These are phyloP conservation scores for Ceratobasidium theobromae DNA, from an alignment of 1,284 basidiomycete genomes.

Conservation along the genomic window DNA sequence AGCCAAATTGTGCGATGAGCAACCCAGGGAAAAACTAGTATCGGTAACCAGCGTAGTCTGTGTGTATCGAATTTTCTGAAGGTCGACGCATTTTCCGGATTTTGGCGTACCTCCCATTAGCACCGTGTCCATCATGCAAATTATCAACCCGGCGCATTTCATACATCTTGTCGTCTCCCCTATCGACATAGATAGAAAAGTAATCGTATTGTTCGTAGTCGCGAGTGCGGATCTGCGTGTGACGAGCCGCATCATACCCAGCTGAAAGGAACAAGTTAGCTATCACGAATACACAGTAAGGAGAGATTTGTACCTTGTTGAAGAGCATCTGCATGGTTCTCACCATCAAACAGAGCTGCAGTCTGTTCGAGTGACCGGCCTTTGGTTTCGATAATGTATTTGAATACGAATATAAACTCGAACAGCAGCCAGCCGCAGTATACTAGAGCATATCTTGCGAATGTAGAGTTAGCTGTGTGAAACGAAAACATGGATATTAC, in stretches of 20 bases:
- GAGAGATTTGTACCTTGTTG: constrained; percentile 6
- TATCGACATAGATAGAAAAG: constrained; percentile 22
- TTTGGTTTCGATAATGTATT: constrained; percentile 41
- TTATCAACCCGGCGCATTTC: constrained; percentile 32
- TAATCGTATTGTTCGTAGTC: constrained; percentile 27
- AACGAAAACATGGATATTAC: constrained; percentile 39
- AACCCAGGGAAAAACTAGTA: constrained; percentile 1
- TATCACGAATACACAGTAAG: not conserved
- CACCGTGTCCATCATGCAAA: not conserved
- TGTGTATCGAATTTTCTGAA: constrained; percentile 9
- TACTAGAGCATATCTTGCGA: constrained; percentile 50
- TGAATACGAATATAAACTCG: constrained; percentile 43
- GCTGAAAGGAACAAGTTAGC: constrained; percentile 13
- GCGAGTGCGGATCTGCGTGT: constrained; percentile 28
- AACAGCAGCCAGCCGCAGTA: constrained; percentile 42
- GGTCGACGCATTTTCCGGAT: not conserved
- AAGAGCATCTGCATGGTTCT: constrained; percentile 32
- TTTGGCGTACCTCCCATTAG: not conserved
- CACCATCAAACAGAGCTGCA: constrained; percentile 41
- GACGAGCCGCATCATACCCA: constrained; percentile 31
- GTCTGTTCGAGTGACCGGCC: constrained; percentile 39
- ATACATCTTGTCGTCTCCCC: constrained; percentile 31
- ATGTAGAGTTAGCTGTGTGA: not conserved
- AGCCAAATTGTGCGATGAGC: not conserved
- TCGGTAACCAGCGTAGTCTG: constrained; percentile 11